Evolutionary conservation across 2,329 filamentous ascomycete species (phyloP), one percentile per base, ranked within the genome.

Genomic region (Calycina marina): DNA sequence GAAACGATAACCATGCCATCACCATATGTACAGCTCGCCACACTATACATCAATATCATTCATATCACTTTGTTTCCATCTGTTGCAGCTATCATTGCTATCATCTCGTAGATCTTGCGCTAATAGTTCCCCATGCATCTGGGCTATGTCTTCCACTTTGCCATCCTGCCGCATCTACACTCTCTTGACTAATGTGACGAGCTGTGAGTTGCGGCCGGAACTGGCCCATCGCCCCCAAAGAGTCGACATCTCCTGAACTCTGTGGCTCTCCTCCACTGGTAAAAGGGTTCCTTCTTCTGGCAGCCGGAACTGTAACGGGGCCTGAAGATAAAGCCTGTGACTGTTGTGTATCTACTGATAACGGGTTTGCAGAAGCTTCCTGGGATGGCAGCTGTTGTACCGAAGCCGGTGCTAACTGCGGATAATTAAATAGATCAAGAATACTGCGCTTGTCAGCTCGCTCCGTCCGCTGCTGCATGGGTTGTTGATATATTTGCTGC

Each of bases 101-200:
- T 37, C 45, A 52, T 41, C 47, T 48, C 38, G 42, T 36, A 38
- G 46, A 47, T 39, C 50, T 47, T 6, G 47, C 49, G 46, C 49
- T 52, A 13, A 86, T 59, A 31, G 76, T 80, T 2, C 79, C 72
- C 62, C 85, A 86, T 10, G 80, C 80, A 54, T 86, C 80, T 3
- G 80, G 80, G 45, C 78, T 84, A 49, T 85, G 79, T 25, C 80
- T 62, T 6, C 80, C 80, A 45, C 75, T 77, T 46, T 67, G 35
- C 78, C 68, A 42, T 73, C 64, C 34, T 63, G 48, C 48, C 20
- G 41, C 38, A 35, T 53, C 50, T 18, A 49, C 33, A 52, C 79
- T 85, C 49, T 85, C 80, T 30, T 78, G 67, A 46, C 77, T 85
- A 6, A 45, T 53, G 57, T 70, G 56, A 48, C 68, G 46, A 50